These are phyloP conservation scores for Globisporangium perplexum DNA, from an alignment of 352 stramenopile species.

Conservation along the genomic window DNA sequence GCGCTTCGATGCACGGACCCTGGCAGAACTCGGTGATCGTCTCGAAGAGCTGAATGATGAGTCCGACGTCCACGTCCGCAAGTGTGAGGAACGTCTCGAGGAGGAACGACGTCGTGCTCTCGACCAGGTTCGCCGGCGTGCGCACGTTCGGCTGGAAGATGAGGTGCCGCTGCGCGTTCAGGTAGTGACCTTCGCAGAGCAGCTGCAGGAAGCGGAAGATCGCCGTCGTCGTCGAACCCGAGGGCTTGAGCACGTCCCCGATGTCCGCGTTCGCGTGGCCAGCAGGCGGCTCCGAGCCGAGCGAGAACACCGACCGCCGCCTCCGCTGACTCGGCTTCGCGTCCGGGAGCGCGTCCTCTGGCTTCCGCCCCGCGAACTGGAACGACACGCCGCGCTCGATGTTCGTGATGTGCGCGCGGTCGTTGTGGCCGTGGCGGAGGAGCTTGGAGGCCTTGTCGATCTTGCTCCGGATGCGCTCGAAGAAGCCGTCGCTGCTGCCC, in stretches of 20 bases:
- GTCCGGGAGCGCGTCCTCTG: not conserved
- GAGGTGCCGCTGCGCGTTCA: conserved; percentile 52
- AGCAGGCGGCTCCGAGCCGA: conserved; percentile 4
- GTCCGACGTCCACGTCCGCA: conserved; percentile 35
- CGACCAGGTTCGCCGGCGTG: conserved; percentile 46
- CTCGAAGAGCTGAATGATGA: conserved; percentile 70
- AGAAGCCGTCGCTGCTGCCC: conserved; percentile 29
- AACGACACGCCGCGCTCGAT: conserved; percentile 7
- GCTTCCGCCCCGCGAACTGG: not conserved
- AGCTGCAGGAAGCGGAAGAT: conserved; percentile 74
- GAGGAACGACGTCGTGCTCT: conserved; percentile 59
- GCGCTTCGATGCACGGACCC: conserved; percentile 60
- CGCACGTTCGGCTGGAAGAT: conserved; percentile 31
- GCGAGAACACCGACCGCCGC: conserved; percentile 8
- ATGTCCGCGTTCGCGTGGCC: conserved; percentile 1
- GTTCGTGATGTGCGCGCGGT: conserved; percentile 10
- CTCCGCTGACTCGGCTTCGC: not conserved
- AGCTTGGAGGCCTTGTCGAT: conserved; percentile 45
- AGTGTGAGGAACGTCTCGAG: conserved; percentile 53
- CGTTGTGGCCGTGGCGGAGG: conserved; percentile 24
- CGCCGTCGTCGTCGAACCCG: conserved; percentile 27
- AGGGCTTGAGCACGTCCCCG: conserved; percentile 4
- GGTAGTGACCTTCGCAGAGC: conserved; percentile 65
- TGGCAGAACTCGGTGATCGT: conserved; percentile 80
- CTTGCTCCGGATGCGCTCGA: conserved; percentile 34